Base-by-base conservation (phyloP, 2,329 filamentous ascomycete species). In the Cladosporium sphaerospermum region DNA sequence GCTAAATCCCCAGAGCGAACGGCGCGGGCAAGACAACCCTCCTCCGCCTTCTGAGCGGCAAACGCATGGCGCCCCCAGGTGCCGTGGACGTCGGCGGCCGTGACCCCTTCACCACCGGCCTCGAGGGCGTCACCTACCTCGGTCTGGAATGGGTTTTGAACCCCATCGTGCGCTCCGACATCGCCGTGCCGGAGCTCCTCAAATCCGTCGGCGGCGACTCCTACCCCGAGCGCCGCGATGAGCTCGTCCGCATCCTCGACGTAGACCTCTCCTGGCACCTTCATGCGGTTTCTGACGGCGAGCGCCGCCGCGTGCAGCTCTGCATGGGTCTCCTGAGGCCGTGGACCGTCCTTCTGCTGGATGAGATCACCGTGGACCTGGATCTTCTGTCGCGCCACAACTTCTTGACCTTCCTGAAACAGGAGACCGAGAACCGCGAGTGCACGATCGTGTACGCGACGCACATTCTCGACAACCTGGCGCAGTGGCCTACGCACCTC, bases 81-180 rank as follows among this genome's bases (percentile, higher is more conserved):
- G 83, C 84, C 59, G 88, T 99, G 69, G 76, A 75, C 64, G 85
- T 99, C 57, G 86, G 82, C 45, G 89, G 88, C 58, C 82, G 89
- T 45, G 93, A 99, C 71, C 93, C 93, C 8, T 99, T 99, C 81
- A 87, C 89, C 69, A 81, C 90, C 34, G 83, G 85, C 9, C 82
- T 96, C 28, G 88, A 96, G 72, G 93, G 93, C 57, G 92, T 99
- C 32, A 97, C 92, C 18, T 99, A 99, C 71, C 86, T 99, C 7
- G 93, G 93, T 1, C 82, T 96, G 0, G 93, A 99, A 77, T 99
- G 93, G 93, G 93, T 97, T 3, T 81, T 99, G 9, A 97, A 97
- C 75, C 89, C 88, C 45, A 95, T 97, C 64, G 93, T 97, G 45
- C 87, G 92, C 48, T 95, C 86, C 31, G 93, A 99, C 71, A 96